Base-by-base conservation (phyloP, 2,329 filamentous ascomycete genomes). In the Coleophoma eucalyptorum region DNA sequence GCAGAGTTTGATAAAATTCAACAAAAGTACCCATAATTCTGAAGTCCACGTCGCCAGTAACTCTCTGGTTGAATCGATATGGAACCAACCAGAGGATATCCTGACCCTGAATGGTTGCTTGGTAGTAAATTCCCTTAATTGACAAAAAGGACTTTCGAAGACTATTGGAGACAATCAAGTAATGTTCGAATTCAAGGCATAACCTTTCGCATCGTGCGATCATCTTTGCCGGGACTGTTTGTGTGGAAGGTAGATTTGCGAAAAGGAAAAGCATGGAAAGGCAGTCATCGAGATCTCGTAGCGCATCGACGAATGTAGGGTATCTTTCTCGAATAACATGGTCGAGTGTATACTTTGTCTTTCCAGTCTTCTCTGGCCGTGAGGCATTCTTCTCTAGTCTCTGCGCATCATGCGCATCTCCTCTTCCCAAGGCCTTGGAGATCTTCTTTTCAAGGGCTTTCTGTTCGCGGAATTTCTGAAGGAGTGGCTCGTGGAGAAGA, bases 111-210 rank as follows among this genome's bases (percentile, higher is more conserved):
- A 99, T 95, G 47, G 87, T 97, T 20, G 93, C 94, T 74, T 97
- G 93, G 73, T 97, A 99, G 76, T 99, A 99, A 65, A 99, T 97
- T 55, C 94, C 94, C 79, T 99, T 99, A 73, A 99, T 97, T 2
- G 91, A 96, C 58, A 99, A 75, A 76, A 99, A 99, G 0, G 92
- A 96, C 75, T 97, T 97, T 65, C 90, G 88, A 61, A 99, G 75
- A 62, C 89, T 91, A 72, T 96, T 84, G 40, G 93, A 95, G 43
- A 86, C 82, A 66, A 99, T 99, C 56, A 99, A 80, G 72, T 96
- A 99, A 76, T 97, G 94, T 73, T 97, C 89, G 71, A 99, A 99
- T 74, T 99, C 94, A 69, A 93, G 86, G 63, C 87, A 93, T 49
- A 99, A 76, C 50, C 90, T 86, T 75, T 97, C 92, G 76, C 94